Evolutionary conservation across 805 yeast genomes (phyloP).

Genomic region (Naumovozyma baii): DNA sequence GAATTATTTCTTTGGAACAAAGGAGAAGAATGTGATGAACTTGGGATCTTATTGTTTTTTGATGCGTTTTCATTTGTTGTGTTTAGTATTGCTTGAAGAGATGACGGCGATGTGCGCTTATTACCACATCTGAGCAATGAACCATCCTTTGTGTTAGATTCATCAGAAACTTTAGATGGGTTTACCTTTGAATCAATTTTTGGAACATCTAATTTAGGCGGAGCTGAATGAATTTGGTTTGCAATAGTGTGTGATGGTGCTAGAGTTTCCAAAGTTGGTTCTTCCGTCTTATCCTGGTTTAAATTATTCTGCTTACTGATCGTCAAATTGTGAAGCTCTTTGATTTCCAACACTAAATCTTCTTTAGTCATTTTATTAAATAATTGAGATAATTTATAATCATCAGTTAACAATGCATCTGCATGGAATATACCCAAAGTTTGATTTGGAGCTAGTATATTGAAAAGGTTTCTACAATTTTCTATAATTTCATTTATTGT

Average conservation of each 20-base stretch:
- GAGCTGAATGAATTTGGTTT: not conserved
- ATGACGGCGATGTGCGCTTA: not conserved
- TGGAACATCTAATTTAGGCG: too few relatives aligned
- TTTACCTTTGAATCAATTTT: too few relatives aligned
- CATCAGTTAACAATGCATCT: conserved; percentile 32
- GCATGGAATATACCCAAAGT: conserved; percentile 9
- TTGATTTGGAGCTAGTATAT: conserved; percentile 28
- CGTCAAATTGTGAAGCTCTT: not conserved
- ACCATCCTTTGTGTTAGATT: too few relatives aligned
- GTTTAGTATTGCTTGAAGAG: not conserved
- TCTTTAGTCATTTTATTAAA: conserved; percentile 22
- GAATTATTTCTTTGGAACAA: not conserved
- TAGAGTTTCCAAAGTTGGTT: not conserved
- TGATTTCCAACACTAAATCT: not conserved
- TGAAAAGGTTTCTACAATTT: conserved; percentile 66
- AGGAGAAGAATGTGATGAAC: not conserved
- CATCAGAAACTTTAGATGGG: too few relatives aligned
- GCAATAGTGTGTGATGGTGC: not conserved
- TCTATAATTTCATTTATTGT: conserved; percentile 67
- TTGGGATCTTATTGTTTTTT: not conserved
- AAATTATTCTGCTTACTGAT: not conserved
- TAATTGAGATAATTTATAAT: conserved; percentile 37
- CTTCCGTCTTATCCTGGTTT: not conserved
- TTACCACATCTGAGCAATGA: too few relatives aligned
- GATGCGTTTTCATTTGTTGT: not conserved